A percentile compares a stretch with the other conserved stretches of the same genome.
These are phyloP conservation scores for Dimocarpus longan DNA, from an alignment of 345 rosid species.

Conservation along the genomic window DNA sequence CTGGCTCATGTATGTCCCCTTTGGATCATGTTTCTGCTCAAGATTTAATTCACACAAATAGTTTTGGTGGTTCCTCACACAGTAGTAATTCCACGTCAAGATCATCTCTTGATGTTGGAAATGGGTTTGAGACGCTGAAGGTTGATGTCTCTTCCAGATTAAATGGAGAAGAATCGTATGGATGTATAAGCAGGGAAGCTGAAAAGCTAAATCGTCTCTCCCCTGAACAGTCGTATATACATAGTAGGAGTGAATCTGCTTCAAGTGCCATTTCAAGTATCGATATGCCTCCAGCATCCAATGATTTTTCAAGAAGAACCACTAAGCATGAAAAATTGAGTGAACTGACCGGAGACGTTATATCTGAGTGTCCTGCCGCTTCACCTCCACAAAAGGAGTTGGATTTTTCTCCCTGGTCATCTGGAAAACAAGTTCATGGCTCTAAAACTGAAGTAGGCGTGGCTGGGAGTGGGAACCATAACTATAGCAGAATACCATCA, in stretches of 20 bases:
- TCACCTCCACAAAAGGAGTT: conserved; percentile 40
- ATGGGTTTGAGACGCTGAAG: conserved; percentile 62
- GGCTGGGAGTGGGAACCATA: conserved; percentile 35
- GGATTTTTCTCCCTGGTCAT: conserved; percentile 43
- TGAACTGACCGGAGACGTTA: conserved; percentile 35
- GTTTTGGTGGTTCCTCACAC: conserved; percentile 47
- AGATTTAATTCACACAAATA: conserved; percentile 51
- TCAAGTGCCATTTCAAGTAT: conserved; percentile 71
- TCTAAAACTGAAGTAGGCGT: conserved; percentile 38
- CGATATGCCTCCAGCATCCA: conserved; percentile 50
- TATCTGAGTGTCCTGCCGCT: conserved; percentile 30
- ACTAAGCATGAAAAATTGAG: conserved; percentile 32
- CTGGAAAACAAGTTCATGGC: conserved; percentile 34
- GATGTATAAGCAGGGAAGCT: conserved; percentile 41
- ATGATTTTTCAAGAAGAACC: conserved; percentile 34
- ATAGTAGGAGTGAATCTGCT: conserved; percentile 82
- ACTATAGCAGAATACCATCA: conserved; percentile 28
- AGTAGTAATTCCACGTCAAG: conserved; percentile 64
- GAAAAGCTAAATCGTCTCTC: conserved; percentile 52
- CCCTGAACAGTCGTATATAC: conserved; percentile 60
- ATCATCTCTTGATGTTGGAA: conserved; percentile 59
- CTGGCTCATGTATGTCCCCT: conserved; percentile 37
- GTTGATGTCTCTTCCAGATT: conserved; percentile 49
- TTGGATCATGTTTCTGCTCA: conserved; percentile 50
- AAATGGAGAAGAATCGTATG: conserved; percentile 43